A percentile compares a stretch with the other conserved stretches of the same genome.
These are phyloP conservation scores for Pichia scutulata DNA, from an alignment of 805 yeast species.

Conservation along the genomic window DNA sequence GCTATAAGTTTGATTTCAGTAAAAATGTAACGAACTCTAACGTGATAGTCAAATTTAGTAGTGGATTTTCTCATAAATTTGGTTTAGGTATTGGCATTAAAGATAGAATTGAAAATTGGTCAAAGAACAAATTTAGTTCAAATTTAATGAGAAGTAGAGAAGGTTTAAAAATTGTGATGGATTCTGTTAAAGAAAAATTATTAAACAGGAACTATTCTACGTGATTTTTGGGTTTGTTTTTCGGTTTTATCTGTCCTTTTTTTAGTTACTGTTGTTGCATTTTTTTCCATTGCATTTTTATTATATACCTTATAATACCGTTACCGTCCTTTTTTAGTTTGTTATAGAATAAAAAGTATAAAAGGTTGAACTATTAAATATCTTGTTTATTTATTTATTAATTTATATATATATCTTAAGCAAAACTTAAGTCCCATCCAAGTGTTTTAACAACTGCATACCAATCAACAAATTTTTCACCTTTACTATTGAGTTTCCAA, in stretches of 20 bases:
- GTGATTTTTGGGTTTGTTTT: not conserved
- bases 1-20: constrained; percentile 34
- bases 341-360: not conserved
- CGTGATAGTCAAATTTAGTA: constrained; percentile 53
- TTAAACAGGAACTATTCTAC: not conserved
- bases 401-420: too few species aligned
- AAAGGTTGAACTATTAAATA: too few species aligned
- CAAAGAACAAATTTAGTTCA: constrained; percentile 58
- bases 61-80: constrained; percentile 43
- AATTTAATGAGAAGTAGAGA: constrained; percentile 58
- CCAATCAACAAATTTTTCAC: constrained; percentile 67
- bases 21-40: constrained; percentile 37
- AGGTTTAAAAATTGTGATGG: constrained; percentile 77
- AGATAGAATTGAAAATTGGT: constrained; percentile 76
- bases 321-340: not conserved
- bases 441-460: constrained; percentile 52
- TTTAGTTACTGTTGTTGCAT: not conserved
- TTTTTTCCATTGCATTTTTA: not conserved
- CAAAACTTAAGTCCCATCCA: constrained; percentile 78
- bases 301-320: not conserved
- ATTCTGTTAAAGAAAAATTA: constrained; percentile 25
- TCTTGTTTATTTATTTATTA: not conserved
- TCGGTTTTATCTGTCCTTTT: not conserved
- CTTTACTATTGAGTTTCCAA: constrained; percentile 43
- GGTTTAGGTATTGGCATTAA: constrained; percentile 45